Percentiles rank a stretch among this genome's conserved stretches.
Conservation (phyloP, 2,329 filamentous ascomycete species). For the Orbilia blumenaviensis region DNA sequence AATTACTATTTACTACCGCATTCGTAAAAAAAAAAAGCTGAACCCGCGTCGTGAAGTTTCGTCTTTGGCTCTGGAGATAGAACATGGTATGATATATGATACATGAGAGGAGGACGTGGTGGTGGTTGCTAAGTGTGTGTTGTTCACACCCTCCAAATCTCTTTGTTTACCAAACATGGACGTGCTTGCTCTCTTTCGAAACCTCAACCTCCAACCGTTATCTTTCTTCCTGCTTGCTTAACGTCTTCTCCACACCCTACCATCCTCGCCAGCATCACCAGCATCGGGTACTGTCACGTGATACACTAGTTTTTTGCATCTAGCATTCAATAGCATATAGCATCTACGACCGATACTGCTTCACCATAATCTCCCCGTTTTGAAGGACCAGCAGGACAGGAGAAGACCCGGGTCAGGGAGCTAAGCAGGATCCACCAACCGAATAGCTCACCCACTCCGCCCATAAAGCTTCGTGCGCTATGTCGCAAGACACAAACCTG, state of each 20-base stretch:
- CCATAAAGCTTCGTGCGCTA: constrained; percentile 38
- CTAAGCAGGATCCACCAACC: constrained; percentile 18
- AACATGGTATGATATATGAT: background rate
- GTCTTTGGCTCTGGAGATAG: background rate
- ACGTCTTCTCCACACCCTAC: background rate
- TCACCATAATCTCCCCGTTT: background rate
- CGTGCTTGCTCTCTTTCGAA: background rate
- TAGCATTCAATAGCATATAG: background rate
- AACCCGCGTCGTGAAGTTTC: background rate
- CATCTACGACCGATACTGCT: background rate
- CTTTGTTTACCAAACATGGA: constrained; percentile 46
- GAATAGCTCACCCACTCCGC: constrained; percentile 44
- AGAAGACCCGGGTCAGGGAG: background rate
- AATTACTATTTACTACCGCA: background rate
- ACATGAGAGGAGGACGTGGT: background rate
- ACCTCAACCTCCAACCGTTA: background rate
- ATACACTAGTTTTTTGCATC: background rate
- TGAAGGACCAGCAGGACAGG: background rate
- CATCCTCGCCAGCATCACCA: background rate
- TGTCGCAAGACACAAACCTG: constrained; percentile 57
- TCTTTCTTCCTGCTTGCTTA: background rate
- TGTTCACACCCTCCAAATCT: constrained; percentile 22
- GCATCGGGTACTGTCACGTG: background rate
- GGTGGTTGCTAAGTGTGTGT: constrained; percentile 49
- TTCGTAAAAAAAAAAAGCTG: too few species aligned